These are phyloP conservation scores for Fusarium vanettenii DNA, from an alignment of 2,329 filamentous ascomycete genomes.

Conservation along the genomic window DNA sequence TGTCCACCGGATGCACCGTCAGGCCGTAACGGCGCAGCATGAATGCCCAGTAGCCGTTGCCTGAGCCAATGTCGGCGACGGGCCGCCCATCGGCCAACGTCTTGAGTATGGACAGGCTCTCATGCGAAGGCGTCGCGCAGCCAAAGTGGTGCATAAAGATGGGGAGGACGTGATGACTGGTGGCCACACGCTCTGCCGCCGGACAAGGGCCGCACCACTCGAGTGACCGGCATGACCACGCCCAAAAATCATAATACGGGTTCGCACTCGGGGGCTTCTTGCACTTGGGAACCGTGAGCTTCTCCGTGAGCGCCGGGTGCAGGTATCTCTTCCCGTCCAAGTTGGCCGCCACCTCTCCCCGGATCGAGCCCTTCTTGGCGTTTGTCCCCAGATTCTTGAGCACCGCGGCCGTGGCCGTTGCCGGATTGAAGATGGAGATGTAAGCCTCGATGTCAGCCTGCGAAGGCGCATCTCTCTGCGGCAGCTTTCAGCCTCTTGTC, in stretches of 20 bases:
- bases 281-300: conserved; percentile 58
- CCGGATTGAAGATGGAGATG: conserved; percentile 72
- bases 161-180: conserved; percentile 76
- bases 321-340: conserved; percentile 65
- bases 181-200: conserved; percentile 62
- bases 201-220: conserved; percentile 73
- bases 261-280: conserved; percentile 64
- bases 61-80: conserved; percentile 75
- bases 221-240: conserved; percentile 71
- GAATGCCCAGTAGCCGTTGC: conserved; percentile 81
- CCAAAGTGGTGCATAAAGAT: conserved; percentile 84
- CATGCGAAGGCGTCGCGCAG: conserved; percentile 76
- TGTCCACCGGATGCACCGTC: conserved; percentile 72
- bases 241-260: conserved; percentile 76
- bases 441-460: conserved; percentile 73
- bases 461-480: conserved; percentile 60
- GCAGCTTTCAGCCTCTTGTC: conserved; percentile 19
- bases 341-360: conserved; percentile 66
- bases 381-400: conserved; percentile 73
- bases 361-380: conserved; percentile 71
- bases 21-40: conserved; percentile 72
- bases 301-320: conserved; percentile 54
- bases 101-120: conserved; percentile 70
- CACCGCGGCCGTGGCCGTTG: conserved; percentile 69
- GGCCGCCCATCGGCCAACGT: conserved; percentile 63